Percentiles rank a stretch among this genome's conserved stretches.
These are phyloP conservation scores for Paraphaeosphaeria minitans DNA, from an alignment of 2,329 filamentous ascomycete species.

Conservation along the genomic window DNA sequence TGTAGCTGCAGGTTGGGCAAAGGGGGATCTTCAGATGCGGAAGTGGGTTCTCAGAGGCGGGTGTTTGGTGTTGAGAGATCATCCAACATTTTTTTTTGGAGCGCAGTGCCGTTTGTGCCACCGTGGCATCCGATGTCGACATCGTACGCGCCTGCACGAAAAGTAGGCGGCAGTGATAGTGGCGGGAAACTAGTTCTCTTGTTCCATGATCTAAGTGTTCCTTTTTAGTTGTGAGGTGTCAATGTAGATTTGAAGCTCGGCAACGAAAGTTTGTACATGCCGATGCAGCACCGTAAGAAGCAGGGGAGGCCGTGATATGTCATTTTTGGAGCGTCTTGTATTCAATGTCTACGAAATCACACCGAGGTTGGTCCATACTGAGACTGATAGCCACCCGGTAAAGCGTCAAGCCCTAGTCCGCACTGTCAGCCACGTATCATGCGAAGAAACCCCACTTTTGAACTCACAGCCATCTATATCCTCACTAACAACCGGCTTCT, in stretches of 20 bases:
- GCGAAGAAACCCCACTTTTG: neutral
- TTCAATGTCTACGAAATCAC: neutral
- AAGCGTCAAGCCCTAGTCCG: constrained; percentile 13
- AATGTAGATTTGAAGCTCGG: neutral
- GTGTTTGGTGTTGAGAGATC: constrained; percentile 40
- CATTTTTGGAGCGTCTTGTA: neutral
- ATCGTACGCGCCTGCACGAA: constrained; percentile 37
- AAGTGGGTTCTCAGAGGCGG: constrained; percentile 41
- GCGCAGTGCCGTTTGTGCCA: constrained; percentile 36
- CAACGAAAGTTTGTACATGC: neutral
- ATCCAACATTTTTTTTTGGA: constrained; percentile 42
- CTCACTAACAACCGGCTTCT: constrained; percentile 21
- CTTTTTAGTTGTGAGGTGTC: neutral
- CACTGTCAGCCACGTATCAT: constrained; percentile 1
- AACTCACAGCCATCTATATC: constrained; percentile 32
- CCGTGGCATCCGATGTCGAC: constrained; percentile 43
- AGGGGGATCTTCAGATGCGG: constrained; percentile 32
- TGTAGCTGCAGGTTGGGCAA: constrained; percentile 40
- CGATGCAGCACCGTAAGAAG: neutral
- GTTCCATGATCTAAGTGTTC: neutral
- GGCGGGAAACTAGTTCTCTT: neutral
- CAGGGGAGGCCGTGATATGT: too few species aligned
- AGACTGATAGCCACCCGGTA: constrained; percentile 20
- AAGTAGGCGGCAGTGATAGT: constrained; percentile 16
- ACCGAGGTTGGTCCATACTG: constrained; percentile 14